Percentiles rank a stretch among this genome's conserved stretches.
phyloP scores from a whole-genome alignment of 2,329 filamentous ascomycete species.

The Juglanconis sp. region DNA sequence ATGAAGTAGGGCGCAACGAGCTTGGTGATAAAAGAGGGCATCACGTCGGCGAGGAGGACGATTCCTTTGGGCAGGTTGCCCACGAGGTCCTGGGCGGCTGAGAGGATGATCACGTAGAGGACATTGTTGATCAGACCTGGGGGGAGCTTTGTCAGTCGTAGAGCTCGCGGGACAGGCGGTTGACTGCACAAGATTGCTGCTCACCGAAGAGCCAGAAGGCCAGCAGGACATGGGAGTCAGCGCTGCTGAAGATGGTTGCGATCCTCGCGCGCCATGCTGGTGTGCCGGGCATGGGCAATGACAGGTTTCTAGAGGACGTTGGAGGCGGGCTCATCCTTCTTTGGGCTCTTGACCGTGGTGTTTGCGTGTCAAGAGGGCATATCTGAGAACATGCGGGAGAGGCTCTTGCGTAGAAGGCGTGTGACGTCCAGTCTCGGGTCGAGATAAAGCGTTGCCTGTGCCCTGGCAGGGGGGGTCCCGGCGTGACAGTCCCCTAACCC shows the following conservation, averaged over 20 bases:
- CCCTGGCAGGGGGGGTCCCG: background rate
- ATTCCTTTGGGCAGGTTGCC: slow-evolving; percentile 86
- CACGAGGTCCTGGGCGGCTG: slow-evolving; percentile 91
- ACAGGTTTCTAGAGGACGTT: slow-evolving; percentile 46
- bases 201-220: slow-evolving; percentile 95
- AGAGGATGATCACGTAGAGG: slow-evolving; percentile 95
- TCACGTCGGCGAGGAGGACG: slow-evolving; percentile 87
- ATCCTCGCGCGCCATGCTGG: slow-evolving; percentile 65
- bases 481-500: background rate
- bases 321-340: slow-evolving; percentile 35
- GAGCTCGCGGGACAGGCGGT: too few species aligned
- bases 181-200: slow-evolving; percentile 16
- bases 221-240: slow-evolving; percentile 67
- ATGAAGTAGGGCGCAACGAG: slow-evolving; percentile 92
- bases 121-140: slow-evolving; percentile 92
- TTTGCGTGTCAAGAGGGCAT: background rate
- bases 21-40: slow-evolving; percentile 86
- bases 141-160: too few species aligned
- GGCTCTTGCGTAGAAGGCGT: too few species aligned
- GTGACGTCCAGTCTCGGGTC: background rate
- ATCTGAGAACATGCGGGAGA: background rate
- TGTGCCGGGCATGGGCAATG: slow-evolving; percentile 56
- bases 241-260: slow-evolving; percentile 59
- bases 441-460: too few species aligned
- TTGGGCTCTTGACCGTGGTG: background rate